phyloP scores from a whole-genome alignment of 2,329 filamentous ascomycete genomes.

The Parascedosporium putredinis region DNA sequence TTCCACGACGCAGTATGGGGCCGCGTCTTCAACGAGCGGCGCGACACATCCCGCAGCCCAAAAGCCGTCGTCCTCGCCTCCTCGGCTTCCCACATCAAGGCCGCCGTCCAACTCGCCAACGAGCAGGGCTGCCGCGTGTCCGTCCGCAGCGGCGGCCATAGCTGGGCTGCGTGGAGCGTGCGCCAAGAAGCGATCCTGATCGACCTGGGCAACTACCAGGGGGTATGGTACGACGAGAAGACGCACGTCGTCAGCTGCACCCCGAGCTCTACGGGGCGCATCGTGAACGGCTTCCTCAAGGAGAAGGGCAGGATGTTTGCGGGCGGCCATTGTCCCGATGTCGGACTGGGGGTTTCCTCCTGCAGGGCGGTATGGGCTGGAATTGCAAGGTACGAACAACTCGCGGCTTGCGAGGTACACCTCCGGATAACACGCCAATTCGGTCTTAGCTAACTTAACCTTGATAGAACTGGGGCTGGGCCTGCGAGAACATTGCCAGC shows the following conservation, averaged over 20 bases:
- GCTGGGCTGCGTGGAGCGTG: conserved; percentile 38
- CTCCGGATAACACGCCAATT: too few relatives aligned
- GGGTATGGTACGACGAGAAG: conserved; percentile 26
- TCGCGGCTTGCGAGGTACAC: not conserved
- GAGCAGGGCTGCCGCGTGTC: conserved; percentile 24
- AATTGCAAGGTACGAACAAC: conserved; percentile 34
- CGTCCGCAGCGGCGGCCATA: conserved; percentile 37
- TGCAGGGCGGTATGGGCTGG: conserved; percentile 50
- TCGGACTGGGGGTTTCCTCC: conserved; percentile 43
- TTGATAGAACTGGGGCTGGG: conserved; percentile 43
- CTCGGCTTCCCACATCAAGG: conserved; percentile 23
- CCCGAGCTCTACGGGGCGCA: conserved; percentile 34
- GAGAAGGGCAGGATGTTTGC: conserved; percentile 34
- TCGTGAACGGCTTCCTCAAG: conserved; percentile 28
- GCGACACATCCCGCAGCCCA: conserved; percentile 23
- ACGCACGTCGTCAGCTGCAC: conserved; percentile 29
- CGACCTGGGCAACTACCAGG: conserved; percentile 22
- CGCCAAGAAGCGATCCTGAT: conserved; percentile 32
- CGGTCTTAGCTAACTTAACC: not conserved
- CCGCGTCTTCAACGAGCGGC: conserved; percentile 33
- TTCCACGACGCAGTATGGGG: conserved; percentile 20
- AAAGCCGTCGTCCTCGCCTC: conserved; percentile 30
- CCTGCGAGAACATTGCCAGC: conserved; percentile 33
- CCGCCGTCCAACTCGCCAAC: conserved; percentile 28
- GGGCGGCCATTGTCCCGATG: conserved; percentile 45